Percentiles rank a stretch among this genome's conserved stretches.
Evolutionary conservation across 2,329 filamentous ascomycete genomes (phyloP).

Genomic region (Dactylellina haptotyla): DNA sequence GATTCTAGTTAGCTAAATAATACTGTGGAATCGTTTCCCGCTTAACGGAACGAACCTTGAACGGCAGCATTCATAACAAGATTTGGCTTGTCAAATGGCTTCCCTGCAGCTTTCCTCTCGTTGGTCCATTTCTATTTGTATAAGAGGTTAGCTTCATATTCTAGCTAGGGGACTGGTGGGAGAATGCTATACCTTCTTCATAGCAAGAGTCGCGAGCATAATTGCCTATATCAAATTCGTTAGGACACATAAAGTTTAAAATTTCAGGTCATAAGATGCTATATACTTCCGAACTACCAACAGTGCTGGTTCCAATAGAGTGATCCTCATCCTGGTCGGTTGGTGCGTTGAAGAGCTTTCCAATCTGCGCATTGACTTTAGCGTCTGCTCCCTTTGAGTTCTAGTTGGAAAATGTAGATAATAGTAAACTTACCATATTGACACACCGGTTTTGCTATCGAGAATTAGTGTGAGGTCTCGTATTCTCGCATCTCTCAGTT

Average conservation of each 20-base stretch:
- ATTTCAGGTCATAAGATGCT: constrained; percentile 62
- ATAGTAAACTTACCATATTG: constrained; percentile 72
- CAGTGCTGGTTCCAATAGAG: constrained; percentile 85
- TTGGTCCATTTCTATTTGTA: constrained; percentile 77
- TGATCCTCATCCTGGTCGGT: constrained; percentile 67
- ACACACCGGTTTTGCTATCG: constrained; percentile 82
- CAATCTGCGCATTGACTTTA: constrained; percentile 67
- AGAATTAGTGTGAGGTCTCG: not conserved
- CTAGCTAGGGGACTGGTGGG: not conserved
- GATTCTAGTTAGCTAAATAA: not conserved
- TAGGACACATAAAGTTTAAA: not conserved
- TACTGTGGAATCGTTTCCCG: constrained; percentile 58
- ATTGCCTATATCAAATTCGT: constrained; percentile 67
- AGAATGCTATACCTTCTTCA: constrained; percentile 76
- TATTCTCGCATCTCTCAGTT: not conserved
- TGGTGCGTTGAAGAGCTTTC: constrained; percentile 85
- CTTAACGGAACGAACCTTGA: constrained; percentile 98
- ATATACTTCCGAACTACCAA: constrained; percentile 79
- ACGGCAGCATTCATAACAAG: constrained; percentile 96
- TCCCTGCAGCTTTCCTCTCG: constrained; percentile 81
- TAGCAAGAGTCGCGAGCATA: constrained; percentile 83
- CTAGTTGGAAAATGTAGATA: too few species aligned
- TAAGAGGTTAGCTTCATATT: not conserved
- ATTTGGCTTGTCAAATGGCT: constrained; percentile 82
- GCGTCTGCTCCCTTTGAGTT: not conserved